Base-by-base conservation (phyloP, 2,329 filamentous ascomycete species). In the Kalaharituber pfeilii region DNA sequence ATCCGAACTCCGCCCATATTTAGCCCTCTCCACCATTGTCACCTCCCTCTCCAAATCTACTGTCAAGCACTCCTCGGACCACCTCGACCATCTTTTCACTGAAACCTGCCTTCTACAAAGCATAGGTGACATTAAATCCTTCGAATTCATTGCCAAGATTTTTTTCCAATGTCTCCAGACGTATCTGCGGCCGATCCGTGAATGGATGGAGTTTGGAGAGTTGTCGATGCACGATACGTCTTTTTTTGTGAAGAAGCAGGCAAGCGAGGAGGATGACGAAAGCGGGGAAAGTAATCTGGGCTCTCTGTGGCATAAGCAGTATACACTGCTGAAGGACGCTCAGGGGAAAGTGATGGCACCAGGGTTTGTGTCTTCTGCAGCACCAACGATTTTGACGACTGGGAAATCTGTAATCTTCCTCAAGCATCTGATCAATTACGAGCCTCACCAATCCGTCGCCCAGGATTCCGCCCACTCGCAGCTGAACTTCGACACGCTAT, bases 371-470 rank as follows among this genome's bases (percentile, higher is more conserved):
- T 77, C 80, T 36, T 75, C 81, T 2, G 77, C 81, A 1, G 79
- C 78, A 0, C 70, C 72, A 24, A 83, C 80, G 58, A 86, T 95
- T 33, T 89, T 94, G 63, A 86, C 81, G 1, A 81, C 86, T 1
- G 89, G 89, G 0, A 95, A 95, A 68, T 93, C 83, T 62, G 81
- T 91, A 53, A 78, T 91, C 1, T 82, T 95, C 45, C 70, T 95
- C n/a, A 81, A 81, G 57, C 77, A 82, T 49, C 72, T 94, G 9
- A 78, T 80, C 39, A 72, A 75, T 53, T 72, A 75, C 56, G 66
- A 71, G 13, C 36, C 50, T 62, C 68, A 50, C 49, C 57, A 49
- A 67, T 64, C 65, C 53, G 55, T 67, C 57, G 42, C 66, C 56
- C 57, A 66, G 52, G 55, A 62, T 24, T 51, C 36, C 5, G 49